phyloP scores from a whole-genome alignment of 2,329 filamentous ascomycete species.

The Fusarium napiforme region DNA sequence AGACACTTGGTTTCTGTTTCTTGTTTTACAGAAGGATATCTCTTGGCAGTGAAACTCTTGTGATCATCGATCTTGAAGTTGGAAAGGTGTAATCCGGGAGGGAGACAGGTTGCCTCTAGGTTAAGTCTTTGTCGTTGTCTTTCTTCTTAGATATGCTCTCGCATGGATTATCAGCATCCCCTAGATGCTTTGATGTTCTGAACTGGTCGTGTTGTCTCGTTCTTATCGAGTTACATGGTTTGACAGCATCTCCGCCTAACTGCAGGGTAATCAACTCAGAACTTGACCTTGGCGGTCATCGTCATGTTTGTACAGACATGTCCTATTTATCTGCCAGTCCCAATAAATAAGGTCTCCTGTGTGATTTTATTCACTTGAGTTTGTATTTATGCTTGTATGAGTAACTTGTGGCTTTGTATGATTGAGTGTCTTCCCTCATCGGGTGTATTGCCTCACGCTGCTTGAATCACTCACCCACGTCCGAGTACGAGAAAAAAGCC shows the following conservation, averaged over 20 bases:
- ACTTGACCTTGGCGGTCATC: background rate
- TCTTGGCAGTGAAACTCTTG: background rate
- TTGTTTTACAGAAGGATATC: background rate
- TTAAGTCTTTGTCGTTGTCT: background rate
- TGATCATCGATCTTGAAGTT: background rate
- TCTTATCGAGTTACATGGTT: background rate
- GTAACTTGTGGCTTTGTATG: background rate
- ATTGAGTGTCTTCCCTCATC: background rate
- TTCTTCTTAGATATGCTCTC: no score
- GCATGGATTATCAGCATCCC: background rate
- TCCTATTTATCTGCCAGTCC: background rate
- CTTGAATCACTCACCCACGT: background rate
- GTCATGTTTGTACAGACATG: background rate
- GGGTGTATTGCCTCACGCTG: background rate
- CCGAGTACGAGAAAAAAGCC: background rate
- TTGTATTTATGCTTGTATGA: no score
- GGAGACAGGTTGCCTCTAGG: background rate
- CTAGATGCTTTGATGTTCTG: background rate
- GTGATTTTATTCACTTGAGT: fast-evolving
- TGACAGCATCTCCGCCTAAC: background rate
- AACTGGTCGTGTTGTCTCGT: background rate
- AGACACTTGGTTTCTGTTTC: background rate
- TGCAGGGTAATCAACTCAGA: background rate
- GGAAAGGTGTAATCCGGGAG: background rate
- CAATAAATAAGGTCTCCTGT: no score